phyloP scores from a whole-genome alignment of 2,329 filamentous ascomycete genomes.

The Colletotrichum spinosum region DNA sequence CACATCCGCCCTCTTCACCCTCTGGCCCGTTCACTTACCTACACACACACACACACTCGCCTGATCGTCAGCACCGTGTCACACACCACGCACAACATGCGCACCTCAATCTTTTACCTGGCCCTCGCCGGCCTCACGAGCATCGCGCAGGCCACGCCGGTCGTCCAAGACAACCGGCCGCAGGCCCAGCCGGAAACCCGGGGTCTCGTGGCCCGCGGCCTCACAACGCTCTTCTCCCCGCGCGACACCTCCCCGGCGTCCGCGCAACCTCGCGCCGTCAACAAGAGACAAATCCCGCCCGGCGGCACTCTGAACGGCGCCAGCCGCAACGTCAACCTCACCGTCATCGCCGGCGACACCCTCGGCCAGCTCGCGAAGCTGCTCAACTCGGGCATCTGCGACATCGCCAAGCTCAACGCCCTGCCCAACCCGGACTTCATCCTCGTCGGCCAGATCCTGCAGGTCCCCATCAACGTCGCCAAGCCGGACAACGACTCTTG shows the following conservation, averaged over 20 bases:
- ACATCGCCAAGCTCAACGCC: slow-evolving; percentile 31
- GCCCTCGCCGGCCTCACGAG: slow-evolving; percentile 17
- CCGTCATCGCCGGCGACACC: slow-evolving; percentile 17
- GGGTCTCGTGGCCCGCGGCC: slow-evolving; percentile 15
- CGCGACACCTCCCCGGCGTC: slow-evolving; percentile 1
- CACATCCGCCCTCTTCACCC: not conserved
- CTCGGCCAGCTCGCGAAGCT: slow-evolving; percentile 25
- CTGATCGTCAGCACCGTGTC: not conserved
- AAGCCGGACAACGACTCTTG: slow-evolving; percentile 30
- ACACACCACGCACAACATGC: slow-evolving; percentile 13
- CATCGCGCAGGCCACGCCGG: slow-evolving; percentile 21
- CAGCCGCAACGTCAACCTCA: slow-evolving; percentile 23
- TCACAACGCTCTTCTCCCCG: slow-evolving; percentile 3
- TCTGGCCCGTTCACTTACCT: not conserved
- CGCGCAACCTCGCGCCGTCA: slow-evolving; percentile 9
- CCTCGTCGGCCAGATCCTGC: slow-evolving; percentile 8
- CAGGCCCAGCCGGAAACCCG: slow-evolving; percentile 4
- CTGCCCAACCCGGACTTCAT: slow-evolving; percentile 29
- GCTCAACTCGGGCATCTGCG: slow-evolving; percentile 34
- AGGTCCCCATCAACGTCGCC: slow-evolving; percentile 22
- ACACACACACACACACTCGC: not conserved
- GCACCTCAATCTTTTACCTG: slow-evolving; percentile 20
- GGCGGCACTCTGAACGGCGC: slow-evolving; percentile 8
- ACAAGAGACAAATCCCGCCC: slow-evolving; percentile 6
- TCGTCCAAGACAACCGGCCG: not conserved